Percentiles rank a stretch among this genome's conserved stretches.
Conservation (phyloP, 768 basidiomycete species). For the Tulasnella sp. region DNA sequence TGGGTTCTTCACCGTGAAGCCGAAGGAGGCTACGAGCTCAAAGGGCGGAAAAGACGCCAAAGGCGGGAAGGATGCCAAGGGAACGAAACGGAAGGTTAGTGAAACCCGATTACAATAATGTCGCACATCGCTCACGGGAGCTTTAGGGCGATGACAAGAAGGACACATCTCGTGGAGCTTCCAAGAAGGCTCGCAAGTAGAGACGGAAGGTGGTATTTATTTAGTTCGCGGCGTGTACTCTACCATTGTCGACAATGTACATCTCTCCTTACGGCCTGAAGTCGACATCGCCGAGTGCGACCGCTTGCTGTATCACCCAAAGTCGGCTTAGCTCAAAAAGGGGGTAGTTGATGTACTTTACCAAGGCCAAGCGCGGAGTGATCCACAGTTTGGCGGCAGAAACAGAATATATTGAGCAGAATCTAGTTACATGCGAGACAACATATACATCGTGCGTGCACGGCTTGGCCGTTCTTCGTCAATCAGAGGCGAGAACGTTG, state of each 20-base stretch:
- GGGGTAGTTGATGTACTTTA: too few species aligned
- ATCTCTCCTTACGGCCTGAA: too few species aligned
- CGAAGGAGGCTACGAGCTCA: constrained; percentile 26
- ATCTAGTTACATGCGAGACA: neutral
- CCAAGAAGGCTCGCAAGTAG: neutral
- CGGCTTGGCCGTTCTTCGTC: neutral
- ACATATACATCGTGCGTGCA: neutral
- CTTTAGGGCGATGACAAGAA: neutral
- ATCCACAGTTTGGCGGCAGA: neutral
- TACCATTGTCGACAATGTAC: too few species aligned
- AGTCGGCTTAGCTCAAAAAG: too few species aligned
- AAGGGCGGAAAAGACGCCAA: constrained; percentile 18
- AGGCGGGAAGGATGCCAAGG: constrained; percentile 22
- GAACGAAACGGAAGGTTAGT: constrained; percentile 43
- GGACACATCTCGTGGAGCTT: neutral
- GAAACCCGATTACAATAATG: neutral
- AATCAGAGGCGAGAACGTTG: neutral
- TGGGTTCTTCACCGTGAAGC: constrained; percentile 79
- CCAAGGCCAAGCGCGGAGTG: too few species aligned
- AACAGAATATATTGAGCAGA: neutral
- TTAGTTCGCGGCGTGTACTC: too few species aligned
- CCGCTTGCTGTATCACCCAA: too few species aligned
- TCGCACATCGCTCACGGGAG: neutral
- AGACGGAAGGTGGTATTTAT: neutral
- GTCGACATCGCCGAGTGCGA: too few species aligned